Conservation (phyloP, 306 rosid genomes). For the Crataegus laevigata region DNA sequence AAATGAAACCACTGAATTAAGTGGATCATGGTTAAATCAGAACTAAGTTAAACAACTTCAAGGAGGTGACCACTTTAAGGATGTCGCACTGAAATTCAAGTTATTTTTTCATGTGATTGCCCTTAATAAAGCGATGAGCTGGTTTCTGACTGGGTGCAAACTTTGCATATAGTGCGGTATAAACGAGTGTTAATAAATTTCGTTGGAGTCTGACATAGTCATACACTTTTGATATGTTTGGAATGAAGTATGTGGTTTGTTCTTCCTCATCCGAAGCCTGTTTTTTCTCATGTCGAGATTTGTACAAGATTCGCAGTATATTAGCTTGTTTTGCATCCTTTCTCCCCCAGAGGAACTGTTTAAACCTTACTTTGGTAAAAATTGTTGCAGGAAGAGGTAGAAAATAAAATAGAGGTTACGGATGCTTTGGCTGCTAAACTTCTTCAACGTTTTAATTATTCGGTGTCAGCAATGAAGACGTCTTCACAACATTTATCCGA, state of each 20-base stretch:
- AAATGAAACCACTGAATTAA: not conserved
- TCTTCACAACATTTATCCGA: conserved; percentile 81
- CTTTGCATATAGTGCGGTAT: not conserved
- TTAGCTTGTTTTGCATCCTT: not conserved
- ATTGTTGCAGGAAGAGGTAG: conserved; percentile 72
- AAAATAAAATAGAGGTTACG: conserved; percentile 69
- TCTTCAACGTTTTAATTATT: conserved; percentile 71
- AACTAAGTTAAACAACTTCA: not conserved
- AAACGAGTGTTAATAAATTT: not conserved
- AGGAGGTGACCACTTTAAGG: not conserved
- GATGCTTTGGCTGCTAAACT: conserved; percentile 86
- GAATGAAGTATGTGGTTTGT: not conserved
- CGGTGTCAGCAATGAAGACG: conserved; percentile 68
- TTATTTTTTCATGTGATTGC: not conserved
- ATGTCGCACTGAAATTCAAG: not conserved
- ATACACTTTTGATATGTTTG: not conserved
- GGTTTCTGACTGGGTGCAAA: not conserved
- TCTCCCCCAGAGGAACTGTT: not conserved
- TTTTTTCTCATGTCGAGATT: not conserved
- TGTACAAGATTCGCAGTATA: not conserved
- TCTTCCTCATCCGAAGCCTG: not conserved
- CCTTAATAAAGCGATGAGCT: not conserved
- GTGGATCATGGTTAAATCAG: not conserved
- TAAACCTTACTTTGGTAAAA: conserved; percentile 6
- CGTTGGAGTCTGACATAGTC: not conserved